Conservation (phyloP, 768 basidiomycete genomes). For the Exsudoporus frostii region DNA sequence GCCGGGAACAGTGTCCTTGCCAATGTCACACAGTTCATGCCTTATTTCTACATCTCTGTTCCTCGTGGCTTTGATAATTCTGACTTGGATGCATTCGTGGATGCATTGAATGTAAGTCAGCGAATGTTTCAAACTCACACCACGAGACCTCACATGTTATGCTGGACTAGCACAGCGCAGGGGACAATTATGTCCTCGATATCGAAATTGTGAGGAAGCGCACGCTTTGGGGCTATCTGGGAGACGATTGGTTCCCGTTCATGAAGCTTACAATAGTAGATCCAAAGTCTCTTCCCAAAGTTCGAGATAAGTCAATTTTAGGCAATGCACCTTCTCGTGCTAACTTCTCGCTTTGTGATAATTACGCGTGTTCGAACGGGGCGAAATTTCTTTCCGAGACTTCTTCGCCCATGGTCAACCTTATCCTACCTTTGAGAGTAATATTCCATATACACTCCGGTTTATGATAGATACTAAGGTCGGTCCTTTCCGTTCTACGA, state of each 20-base stretch:
- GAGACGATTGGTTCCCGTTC: constrained; percentile 77
- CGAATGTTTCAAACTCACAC: neutral
- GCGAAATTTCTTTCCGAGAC: constrained; percentile 64
- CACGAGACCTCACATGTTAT: neutral
- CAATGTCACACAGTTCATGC: constrained; percentile 76
- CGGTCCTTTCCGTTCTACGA: neutral
- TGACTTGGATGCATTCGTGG: constrained; percentile 63
- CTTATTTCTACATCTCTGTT: constrained; percentile 90
- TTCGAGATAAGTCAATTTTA: constrained; percentile 73
- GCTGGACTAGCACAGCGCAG: constrained; percentile 20
- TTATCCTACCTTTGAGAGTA: constrained; percentile 85
- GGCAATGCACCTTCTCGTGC: neutral
- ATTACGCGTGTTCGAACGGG: constrained; percentile 69
- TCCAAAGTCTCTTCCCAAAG: constrained; percentile 76
- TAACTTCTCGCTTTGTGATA: constrained; percentile 17
- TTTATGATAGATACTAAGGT: constrained; percentile 99
- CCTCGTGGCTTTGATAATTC: constrained; percentile 77
- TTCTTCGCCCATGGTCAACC: constrained; percentile 48
- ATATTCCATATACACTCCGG: constrained; percentile 84
- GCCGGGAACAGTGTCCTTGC: constrained; percentile 87
- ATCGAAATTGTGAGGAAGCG: constrained; percentile 63
- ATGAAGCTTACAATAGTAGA: constrained; percentile 79
- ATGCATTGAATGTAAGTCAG: constrained; percentile 69
- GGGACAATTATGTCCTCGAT: constrained; percentile 41
- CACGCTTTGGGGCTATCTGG: constrained; percentile 84